Conservation (phyloP, 495 filamentous ascomycete species). For the Penicillium argentinense region DNA sequence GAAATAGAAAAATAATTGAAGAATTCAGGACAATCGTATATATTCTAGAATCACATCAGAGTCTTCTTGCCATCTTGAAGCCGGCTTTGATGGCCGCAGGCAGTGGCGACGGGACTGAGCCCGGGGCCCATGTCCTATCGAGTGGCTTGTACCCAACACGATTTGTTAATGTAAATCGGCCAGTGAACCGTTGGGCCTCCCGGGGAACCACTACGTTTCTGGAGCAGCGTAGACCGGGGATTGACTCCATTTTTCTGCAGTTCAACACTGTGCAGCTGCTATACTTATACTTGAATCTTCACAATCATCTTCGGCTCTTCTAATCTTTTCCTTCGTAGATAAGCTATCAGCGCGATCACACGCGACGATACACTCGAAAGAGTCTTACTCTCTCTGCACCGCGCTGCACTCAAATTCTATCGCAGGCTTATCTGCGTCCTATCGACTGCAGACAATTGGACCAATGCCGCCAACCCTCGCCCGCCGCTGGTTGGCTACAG, state of each 20-base stretch:
- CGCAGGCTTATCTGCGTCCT: background rate
- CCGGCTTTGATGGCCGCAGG: background rate
- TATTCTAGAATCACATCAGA: too few relatives aligned
- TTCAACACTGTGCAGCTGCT: background rate
- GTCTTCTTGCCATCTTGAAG: too few relatives aligned
- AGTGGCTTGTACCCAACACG: slow-evolving; percentile 3
- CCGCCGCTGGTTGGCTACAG: slow-evolving; percentile 12
- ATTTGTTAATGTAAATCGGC: slow-evolving; percentile 1
- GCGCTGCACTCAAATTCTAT: background rate
- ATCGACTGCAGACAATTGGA: slow-evolving; percentile 8
- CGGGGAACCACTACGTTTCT: too few relatives aligned
- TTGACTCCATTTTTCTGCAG: background rate
- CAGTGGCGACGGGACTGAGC: background rate
- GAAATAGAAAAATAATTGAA: too few relatives aligned
- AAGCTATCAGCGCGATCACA: background rate
- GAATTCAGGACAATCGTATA: too few relatives aligned
- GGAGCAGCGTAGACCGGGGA: too few relatives aligned
- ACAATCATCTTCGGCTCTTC: too few relatives aligned
- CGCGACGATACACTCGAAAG: too few relatives aligned
- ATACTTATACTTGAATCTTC: background rate
- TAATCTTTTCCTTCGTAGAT: background rate
- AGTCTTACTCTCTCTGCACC: too few relatives aligned
- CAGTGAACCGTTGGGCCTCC: too few relatives aligned
- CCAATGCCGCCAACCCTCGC: slow-evolving; percentile 2
- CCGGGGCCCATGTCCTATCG: slow-evolving; percentile 2